Evolutionary conservation across 768 basidiomycete genomes (phyloP).

Genomic region (Lyophyllum shimeji): DNA sequence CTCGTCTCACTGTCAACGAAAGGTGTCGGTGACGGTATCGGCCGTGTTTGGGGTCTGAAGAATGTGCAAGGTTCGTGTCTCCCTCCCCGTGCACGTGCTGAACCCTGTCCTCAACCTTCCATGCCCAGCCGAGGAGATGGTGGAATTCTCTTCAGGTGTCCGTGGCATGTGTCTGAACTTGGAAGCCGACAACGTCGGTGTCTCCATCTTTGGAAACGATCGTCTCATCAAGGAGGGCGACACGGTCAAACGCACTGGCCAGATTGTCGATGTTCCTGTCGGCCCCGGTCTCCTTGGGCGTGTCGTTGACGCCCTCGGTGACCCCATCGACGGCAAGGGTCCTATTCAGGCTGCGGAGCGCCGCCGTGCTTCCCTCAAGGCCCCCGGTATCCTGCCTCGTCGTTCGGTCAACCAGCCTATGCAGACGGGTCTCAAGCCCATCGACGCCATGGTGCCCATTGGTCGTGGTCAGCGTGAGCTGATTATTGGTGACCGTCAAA

Average conservation of each 20-base stretch:
- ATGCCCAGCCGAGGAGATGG: conserved; percentile 95
- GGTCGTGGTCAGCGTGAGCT: conserved; percentile 99
- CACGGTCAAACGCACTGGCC: conserved; percentile 99
- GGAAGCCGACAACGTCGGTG: conserved; percentile 99
- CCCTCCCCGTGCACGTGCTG: neutral
- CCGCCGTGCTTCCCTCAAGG: conserved; percentile 97
- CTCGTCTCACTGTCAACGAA: conserved; percentile 22
- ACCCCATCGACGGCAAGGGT: conserved; percentile 99
- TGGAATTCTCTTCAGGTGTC: conserved; percentile 99
- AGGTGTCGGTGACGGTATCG: conserved; percentile 99
- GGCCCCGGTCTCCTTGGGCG: conserved; percentile 96
- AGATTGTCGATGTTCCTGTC: conserved; percentile 99
- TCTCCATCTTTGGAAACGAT: conserved; percentile 98
- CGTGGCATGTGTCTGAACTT: conserved; percentile 99
- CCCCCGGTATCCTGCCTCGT: conserved; percentile 98
- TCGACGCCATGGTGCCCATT: conserved; percentile 99
- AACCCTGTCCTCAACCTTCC: conserved; percentile 12
- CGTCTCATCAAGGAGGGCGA: conserved; percentile 99
- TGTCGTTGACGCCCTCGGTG: conserved; percentile 99
- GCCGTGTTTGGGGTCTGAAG: conserved; percentile 97
- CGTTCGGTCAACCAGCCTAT: conserved; percentile 99
- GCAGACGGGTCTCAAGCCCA: conserved; percentile 99
- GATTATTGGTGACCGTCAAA: conserved; percentile 99
- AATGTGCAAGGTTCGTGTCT: conserved; percentile 88
- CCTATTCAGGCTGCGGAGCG: conserved; percentile 93